These are phyloP conservation scores for Sordariomycetes sp. DNA, from an alignment of 2,329 filamentous ascomycete species.

Conservation along the genomic window DNA sequence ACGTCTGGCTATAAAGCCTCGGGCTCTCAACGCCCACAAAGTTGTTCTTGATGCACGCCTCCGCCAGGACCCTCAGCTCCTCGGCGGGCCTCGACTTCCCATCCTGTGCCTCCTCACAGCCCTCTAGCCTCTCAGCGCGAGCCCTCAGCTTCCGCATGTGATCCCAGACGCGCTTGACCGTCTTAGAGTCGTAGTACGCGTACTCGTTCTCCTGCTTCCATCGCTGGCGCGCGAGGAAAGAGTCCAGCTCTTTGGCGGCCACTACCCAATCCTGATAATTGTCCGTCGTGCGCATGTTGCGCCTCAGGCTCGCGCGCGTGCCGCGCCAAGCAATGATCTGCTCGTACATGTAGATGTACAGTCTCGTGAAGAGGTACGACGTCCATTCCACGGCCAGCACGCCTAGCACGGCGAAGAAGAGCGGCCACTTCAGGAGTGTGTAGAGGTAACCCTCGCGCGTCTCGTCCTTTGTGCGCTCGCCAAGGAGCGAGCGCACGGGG, in stretches of 20 bases:
- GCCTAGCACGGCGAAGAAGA: slow-evolving; percentile 48
- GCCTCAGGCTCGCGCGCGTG: slow-evolving; percentile 55
- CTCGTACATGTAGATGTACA: slow-evolving; percentile 90
- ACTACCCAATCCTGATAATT: slow-evolving; percentile 75
- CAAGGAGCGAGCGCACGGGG: slow-evolving; percentile 20
- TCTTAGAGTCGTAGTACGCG: slow-evolving; percentile 80
- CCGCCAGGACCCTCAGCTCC: slow-evolving; percentile 63
- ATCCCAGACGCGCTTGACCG: slow-evolving; percentile 61
- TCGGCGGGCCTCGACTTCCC: slow-evolving; percentile 41
- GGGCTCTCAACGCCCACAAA: slow-evolving; percentile 93
- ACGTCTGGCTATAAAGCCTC: slow-evolving; percentile 90
- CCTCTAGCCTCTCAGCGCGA: slow-evolving; percentile 37
- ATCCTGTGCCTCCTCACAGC: slow-evolving; percentile 12
- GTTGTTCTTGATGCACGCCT: slow-evolving; percentile 94
- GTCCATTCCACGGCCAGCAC: slow-evolving; percentile 16
- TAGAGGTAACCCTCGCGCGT: slow-evolving; percentile 91
- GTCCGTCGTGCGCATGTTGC: slow-evolving; percentile 55
- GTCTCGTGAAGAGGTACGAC: slow-evolving; percentile 65
- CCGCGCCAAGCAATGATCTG: slow-evolving; percentile 85
- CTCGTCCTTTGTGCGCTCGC: slow-evolving; percentile 66
- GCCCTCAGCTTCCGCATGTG: slow-evolving; percentile 57
- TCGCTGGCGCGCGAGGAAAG: slow-evolving; percentile 62
- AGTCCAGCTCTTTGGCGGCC: slow-evolving; percentile 68
- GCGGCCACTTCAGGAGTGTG: slow-evolving; percentile 78
- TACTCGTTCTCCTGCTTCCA: slow-evolving; percentile 72